Base-by-base conservation (phyloP, 306 rosid species). In the Dryas alaskensis region DNA sequence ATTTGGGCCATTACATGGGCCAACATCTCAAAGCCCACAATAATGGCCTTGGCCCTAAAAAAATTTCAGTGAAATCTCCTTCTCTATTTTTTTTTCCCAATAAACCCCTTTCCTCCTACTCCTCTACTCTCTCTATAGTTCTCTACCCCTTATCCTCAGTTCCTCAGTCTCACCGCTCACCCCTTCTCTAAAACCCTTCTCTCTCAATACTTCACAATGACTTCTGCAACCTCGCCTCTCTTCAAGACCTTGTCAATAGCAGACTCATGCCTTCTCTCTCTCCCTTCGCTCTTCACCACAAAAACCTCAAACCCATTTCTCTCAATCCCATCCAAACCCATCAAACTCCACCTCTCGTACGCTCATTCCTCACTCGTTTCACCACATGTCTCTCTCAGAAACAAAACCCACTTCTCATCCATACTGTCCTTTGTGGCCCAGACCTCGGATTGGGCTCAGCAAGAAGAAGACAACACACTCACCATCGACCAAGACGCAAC, bases 371-470 rank as follows among this genome's bases (percentile, higher is more conserved):
- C 91, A 6, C 55, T 31, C 31, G 62, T 88, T 31, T 75, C 81
- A 31, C 78, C 67, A 0, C 67, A 81, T 57, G 81, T 81, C 54
- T 75, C 82, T 25, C 80, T 81, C 10, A 64, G 3, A 54, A 86
- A 39, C 70, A 87, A 53, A n/a, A 42, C 84, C 59, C 84, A 74
- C 3, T 61, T 74, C 57, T 82, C 92, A 14, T 80, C 89, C 13
- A 4, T 85, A 3, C 80, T 87, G 69, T 40, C 92, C 27, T 83
- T 73, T 51, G 96, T 87, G 2, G 92, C 97, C 27, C 97, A 83
- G 83, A 86, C 93, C 19, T 87, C 97, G 0, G 93, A 84, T 60
- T 89, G 93, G 93, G 90, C 94, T 76, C 92, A 90, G 62, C 87
- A 87, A 59, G 92, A 79, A 19, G 90, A 69, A n/a, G 87, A 75